A percentile compares a stretch with the other conserved stretches of the same genome.
phyloP scores from a whole-genome alignment of 371 early-diverging fungal species.

The Catenaria anguillulae region DNA sequence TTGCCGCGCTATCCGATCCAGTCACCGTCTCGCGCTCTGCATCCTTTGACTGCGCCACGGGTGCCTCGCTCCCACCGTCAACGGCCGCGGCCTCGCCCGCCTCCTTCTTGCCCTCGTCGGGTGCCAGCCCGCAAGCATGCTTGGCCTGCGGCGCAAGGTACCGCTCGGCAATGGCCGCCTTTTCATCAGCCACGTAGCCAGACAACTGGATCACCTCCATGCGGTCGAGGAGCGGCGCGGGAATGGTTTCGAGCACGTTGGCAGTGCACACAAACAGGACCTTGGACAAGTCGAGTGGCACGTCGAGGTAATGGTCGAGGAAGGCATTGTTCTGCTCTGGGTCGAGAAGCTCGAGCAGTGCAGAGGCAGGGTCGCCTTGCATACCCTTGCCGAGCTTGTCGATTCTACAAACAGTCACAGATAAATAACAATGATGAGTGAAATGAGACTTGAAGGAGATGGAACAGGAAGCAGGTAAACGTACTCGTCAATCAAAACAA shows the following conservation, averaged over 20 bases:
- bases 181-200: conserved; percentile 93
- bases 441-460: too few species aligned
- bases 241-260: conserved; percentile 87
- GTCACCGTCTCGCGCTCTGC: too few species aligned
- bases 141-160: conserved; percentile 77
- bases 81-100: too few species aligned
- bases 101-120: too few species aligned
- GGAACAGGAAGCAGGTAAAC: too few species aligned
- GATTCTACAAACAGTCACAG: conserved; percentile 28
- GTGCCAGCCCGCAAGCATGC: conserved; percentile 58
- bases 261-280: conserved; percentile 96
- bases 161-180: conserved; percentile 79
- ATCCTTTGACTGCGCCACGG: too few species aligned
- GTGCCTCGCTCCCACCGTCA: too few species aligned
- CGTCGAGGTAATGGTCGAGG: conserved; percentile 97
- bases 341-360: conserved; percentile 86
- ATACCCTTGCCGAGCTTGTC: conserved; percentile 94
- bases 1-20: too few species aligned
- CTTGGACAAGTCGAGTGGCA: conserved; percentile 88
- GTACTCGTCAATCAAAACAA: conserved; percentile 94
- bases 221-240: conserved; percentile 88
- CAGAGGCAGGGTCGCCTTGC: conserved; percentile 93
- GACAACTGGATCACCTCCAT: conserved; percentile 94
- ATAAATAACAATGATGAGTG: background rate
- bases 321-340: conserved; percentile 93